A percentile compares a stretch with the other conserved stretches of the same genome.
phyloP scores from a whole-genome alignment of 371 early-diverging fungal genomes.

The Actinomucor elegans region DNA sequence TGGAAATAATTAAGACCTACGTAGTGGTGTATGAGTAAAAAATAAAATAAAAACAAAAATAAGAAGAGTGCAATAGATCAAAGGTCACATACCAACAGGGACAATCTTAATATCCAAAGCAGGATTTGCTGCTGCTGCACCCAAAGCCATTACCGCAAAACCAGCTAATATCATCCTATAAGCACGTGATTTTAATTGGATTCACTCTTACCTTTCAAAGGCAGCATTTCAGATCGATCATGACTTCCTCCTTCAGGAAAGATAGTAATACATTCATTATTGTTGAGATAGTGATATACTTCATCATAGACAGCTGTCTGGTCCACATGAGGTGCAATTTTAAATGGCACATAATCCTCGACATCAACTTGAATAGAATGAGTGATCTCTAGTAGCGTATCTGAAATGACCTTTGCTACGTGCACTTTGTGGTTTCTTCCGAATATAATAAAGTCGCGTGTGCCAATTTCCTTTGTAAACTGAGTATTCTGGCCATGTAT shows the following conservation, averaged over 20 bases:
- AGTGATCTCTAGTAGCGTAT: conserved; percentile 69
- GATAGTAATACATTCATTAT: conserved; percentile 87
- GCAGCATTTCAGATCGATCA: conserved; percentile 93
- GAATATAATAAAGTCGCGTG: conserved; percentile 66
- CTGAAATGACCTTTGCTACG: conserved; percentile 77
- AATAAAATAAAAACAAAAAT: neutral
- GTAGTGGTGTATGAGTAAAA: neutral
- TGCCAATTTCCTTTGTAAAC: conserved; percentile 68
- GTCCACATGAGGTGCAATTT: conserved; percentile 85
- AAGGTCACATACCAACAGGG: conserved; percentile 83
- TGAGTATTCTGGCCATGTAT: conserved; percentile 68
- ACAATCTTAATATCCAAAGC: conserved; percentile 85
- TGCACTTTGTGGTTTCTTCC: conserved; percentile 66
- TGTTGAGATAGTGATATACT: conserved; percentile 76
- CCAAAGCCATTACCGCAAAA: conserved; percentile 90
- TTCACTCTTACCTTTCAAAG: conserved; percentile 72
- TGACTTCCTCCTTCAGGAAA: conserved; percentile 98
- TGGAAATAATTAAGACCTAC: conserved; percentile 93
- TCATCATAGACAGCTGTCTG: conserved; percentile 82
- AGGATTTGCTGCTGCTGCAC: conserved; percentile 84
- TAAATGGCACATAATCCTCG: conserved; percentile 40
- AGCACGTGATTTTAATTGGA: neutral
- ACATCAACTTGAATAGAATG: conserved; percentile 21
- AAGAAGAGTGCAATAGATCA: too few species aligned
- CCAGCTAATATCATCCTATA: conserved; percentile 50